phyloP scores from a whole-genome alignment of 192 early-diverging fungal species.

The Phycomyces blakesleeanus region DNA sequence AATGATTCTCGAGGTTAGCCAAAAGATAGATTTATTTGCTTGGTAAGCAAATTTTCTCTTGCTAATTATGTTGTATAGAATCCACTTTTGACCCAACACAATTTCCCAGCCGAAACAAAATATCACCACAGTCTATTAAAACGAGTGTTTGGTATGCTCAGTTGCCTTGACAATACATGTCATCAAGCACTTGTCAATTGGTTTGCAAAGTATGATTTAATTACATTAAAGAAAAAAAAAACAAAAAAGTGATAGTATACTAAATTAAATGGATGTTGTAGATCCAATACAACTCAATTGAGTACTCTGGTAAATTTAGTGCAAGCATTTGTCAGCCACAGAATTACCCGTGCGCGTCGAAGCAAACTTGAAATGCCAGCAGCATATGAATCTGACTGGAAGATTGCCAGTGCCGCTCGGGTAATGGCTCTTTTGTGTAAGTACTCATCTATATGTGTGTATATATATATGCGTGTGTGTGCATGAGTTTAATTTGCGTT shows the following conservation, averaged over 20 bases:
- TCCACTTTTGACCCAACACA: conserved; percentile 74
- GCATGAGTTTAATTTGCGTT: background rate
- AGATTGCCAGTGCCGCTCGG: conserved; percentile 74
- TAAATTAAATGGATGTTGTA: conserved; percentile 21
- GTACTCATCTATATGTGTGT: background rate
- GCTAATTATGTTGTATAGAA: conserved; percentile 48
- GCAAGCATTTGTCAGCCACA: conserved; percentile 80
- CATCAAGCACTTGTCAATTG: conserved; percentile 86
- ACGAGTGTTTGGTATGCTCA: conserved; percentile 75
- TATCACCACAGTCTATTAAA: conserved; percentile 86
- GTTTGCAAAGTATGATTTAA: conserved; percentile 63
- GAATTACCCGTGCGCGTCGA: conserved; percentile 63
- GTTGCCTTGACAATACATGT: conserved; percentile 78
- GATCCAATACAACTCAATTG: conserved; percentile 57
- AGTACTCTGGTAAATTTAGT: conserved; percentile 73
- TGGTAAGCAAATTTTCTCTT: background rate
- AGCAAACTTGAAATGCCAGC: conserved; percentile 32
- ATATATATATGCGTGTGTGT: no score
- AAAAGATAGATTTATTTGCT: no score
- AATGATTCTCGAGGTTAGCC: conserved; percentile 75
- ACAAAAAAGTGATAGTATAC: background rate
- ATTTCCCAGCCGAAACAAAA: conserved; percentile 68
- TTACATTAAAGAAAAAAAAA: no score
- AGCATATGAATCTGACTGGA: conserved; percentile 83
- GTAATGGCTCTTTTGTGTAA: conserved; percentile 86